Evolutionary conservation across 768 basidiomycete species (phyloP).

Genomic region (Lentinula detonsa): DNA sequence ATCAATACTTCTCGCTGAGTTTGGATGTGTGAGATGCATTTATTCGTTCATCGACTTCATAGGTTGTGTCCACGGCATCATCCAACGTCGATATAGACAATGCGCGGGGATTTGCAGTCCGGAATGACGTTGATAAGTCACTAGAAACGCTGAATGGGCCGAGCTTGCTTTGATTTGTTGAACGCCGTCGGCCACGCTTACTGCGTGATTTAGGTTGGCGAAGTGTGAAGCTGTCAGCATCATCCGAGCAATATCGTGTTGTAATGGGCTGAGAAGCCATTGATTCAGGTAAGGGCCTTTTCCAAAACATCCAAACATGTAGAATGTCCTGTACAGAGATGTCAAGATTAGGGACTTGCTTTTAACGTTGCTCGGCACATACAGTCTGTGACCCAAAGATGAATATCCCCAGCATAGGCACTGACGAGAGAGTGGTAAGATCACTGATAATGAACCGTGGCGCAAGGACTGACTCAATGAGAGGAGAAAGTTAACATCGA

Average conservation of each 20-base stretch:
- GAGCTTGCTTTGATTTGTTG: too few relatives aligned
- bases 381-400: slow-evolving; percentile 2
- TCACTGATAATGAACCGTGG: not conserved
- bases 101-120: not conserved
- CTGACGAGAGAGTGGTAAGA: not conserved
- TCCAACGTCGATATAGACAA: too few relatives aligned
- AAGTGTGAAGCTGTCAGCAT: too few relatives aligned
- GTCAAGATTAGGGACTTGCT: not conserved
- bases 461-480: not conserved
- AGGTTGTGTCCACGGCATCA: not conserved
- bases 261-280: not conserved
- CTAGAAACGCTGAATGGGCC: too few relatives aligned
- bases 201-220: too few relatives aligned
- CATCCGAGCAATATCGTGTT: not conserved
- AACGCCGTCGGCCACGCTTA: too few relatives aligned
- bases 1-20: not conserved
- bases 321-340: not conserved
- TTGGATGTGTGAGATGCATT: not conserved
- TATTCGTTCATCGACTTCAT: too few relatives aligned
- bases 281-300: not conserved
- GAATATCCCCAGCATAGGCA: not conserved
- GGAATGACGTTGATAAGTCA: not conserved
- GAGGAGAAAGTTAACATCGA: not conserved
- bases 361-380: not conserved
- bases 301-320: slow-evolving; percentile 5